These are phyloP conservation scores for Xylaria palmicola DNA, from an alignment of 495 filamentous ascomycete species.

Conservation along the genomic window DNA sequence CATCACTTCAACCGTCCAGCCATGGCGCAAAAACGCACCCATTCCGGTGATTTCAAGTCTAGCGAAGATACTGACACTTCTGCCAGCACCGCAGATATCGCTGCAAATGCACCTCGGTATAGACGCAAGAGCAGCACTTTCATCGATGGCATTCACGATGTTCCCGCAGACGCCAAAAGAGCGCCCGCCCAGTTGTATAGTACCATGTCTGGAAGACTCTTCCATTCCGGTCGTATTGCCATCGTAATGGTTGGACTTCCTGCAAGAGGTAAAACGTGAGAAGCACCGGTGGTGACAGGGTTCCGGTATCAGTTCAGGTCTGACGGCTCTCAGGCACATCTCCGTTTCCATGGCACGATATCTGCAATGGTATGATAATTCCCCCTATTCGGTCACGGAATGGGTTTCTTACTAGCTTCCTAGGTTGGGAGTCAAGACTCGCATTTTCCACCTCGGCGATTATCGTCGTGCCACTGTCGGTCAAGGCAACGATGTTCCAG, in stretches of 20 bases:
- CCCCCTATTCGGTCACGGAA: neutral
- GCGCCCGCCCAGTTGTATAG: conserved; percentile 97
- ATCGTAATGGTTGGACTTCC: conserved; percentile 97
- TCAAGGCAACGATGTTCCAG: conserved; percentile 80
- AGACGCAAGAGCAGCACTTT: conserved; percentile 91
- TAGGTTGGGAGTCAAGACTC: conserved; percentile 96
- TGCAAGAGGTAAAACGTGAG: conserved; percentile 93
- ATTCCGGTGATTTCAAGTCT: conserved; percentile 14
- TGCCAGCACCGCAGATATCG: conserved; percentile 75
- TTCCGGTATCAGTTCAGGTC: conserved; percentile 1
- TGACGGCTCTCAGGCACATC: conserved; percentile 65
- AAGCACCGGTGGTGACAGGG: conserved; percentile 13
- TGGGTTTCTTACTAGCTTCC: neutral
- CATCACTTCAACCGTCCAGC: neutral
- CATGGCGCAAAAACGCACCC: conserved; percentile 13
- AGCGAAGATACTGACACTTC: conserved; percentile 15
- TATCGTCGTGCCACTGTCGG: conserved; percentile 92
- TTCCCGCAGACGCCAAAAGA: conserved; percentile 77
- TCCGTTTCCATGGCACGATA: conserved; percentile 94
- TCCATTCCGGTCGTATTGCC: conserved; percentile 94
- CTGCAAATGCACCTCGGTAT: conserved; percentile 76
- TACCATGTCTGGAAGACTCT: conserved; percentile 93
- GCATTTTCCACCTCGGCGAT: conserved; percentile 95
- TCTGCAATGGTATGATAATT: conserved; percentile 70
- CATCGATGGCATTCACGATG: conserved; percentile 96